Base-by-base conservation (phyloP, 2,329 filamentous ascomycete genomes). In the Emergomyces orientalis region DNA sequence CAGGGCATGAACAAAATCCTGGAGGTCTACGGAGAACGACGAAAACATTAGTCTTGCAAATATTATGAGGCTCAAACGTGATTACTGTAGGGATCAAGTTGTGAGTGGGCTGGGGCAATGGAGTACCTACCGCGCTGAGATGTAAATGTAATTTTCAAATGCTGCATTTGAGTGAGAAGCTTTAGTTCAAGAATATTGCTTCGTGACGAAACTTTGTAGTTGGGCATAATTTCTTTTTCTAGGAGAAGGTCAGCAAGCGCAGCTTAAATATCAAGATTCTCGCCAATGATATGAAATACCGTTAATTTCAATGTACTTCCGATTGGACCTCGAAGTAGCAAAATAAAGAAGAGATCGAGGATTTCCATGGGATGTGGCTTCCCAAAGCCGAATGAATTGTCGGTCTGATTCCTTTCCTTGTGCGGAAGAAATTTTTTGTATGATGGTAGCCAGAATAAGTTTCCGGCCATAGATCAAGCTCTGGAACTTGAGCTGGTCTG, bases 301-400 rank as follows among this genome's bases (percentile, higher is more conserved):
- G 34, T 41, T 27, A 59, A 67, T 39, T 43, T 63, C 60, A 9
- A 64, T 59, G 59, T 67, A 66, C 22, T 59, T 45, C 17, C 39
- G 56, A 30, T 58, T 43, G 34, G 60, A 47, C 25, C 55, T 60
- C 43, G 55, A 55, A 55, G 22, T 34, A 49, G 61, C 27, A 27
- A 58, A 65, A 43, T 62, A 66, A 54, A 62, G 60, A 41, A 52
- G 57, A 2, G 39, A 62, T 57, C 39, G 61, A 32, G 17, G 39
- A 37, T 56, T 19, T 19, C 22, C 49, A 0, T 49, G 52, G 3
- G 60, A 61, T 6, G 25, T 25, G 14, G 49, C 47, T 32, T 34
- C 47, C 65, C 63, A 67, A 3, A 67, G 25, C 4, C 65, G 64
- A 37, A 67, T 54, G 30, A 63, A 63, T 60, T 67, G 64, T 47